Percentiles rank a stretch among this genome's conserved stretches.
Conservation (phyloP, 352 stramenopile species). For the Phytophthora sojae region DNA sequence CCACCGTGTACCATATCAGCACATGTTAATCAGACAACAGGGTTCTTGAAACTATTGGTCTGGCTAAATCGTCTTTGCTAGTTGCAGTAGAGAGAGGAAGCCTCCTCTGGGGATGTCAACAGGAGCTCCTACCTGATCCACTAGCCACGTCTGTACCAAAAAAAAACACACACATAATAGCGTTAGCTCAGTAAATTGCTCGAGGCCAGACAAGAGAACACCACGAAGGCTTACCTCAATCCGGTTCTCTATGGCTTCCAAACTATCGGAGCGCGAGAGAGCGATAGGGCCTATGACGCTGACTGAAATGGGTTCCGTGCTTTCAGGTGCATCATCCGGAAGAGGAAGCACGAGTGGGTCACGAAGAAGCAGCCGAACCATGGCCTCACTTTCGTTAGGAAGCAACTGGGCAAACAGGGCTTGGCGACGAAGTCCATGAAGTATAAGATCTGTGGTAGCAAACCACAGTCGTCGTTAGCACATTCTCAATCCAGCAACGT, state of each 20-base stretch:
- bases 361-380: slow-evolving; percentile 58
- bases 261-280: slow-evolving; percentile 59
- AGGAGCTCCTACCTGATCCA: slow-evolving; percentile 44
- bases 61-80: slow-evolving; percentile 55
- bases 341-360: slow-evolving; percentile 49
- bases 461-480: neutral
- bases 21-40: slow-evolving; percentile 16
- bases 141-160: slow-evolving; percentile 47
- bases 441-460: slow-evolving; percentile 48
- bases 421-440: slow-evolving; percentile 52
- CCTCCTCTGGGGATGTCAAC: slow-evolving; percentile 44
- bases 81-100: slow-evolving; percentile 61
- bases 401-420: slow-evolving; percentile 55
- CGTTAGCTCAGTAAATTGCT: neutral
- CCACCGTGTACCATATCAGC: slow-evolving; percentile 36
- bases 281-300: slow-evolving; percentile 52
- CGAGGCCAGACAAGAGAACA: neutral
- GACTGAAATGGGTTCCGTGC: slow-evolving; percentile 22
- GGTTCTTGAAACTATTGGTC: slow-evolving; percentile 10
- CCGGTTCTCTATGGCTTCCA: slow-evolving; percentile 65
- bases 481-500: neutral
- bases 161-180: neutral
- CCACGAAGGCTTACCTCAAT: slow-evolving; percentile 44
- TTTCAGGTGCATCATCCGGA: slow-evolving; percentile 17
- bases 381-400: slow-evolving; percentile 49